Evolutionary conservation across 2,329 filamentous ascomycete species (phyloP), one percentile per base, ranked within the genome.

Genomic region (Penicillium palitans): DNA sequence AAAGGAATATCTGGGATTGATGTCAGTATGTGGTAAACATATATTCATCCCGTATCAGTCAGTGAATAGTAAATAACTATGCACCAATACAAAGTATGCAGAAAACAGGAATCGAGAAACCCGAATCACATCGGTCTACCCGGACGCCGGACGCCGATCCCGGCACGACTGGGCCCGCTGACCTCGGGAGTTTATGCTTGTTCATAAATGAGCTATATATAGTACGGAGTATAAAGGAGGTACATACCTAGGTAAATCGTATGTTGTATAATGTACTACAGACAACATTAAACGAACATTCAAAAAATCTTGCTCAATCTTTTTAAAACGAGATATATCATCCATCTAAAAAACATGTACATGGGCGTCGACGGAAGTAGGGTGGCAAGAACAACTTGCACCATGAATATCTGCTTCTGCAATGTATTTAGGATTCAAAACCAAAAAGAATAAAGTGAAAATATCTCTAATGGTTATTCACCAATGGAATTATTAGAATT

Each of bases 101-200:
- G 29, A 31, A 31, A 31, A 31, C 29, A 31, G 29, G 29, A 31
- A 31, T 31, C 29, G 29, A 29, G 31, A 41, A 15, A 46, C 17
- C 9, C 19, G 27, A 41, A 19, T 41, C 35, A n/a, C 13, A 52
- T 45, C 47, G 41, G n/a, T 47, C 25, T 17, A 42, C 25, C 13
- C 21, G 12, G 17, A 53, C 21, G 42, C 50, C 50, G 55, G 17
- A 53, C 21, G 42, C 50, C 50, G 55, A 57, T 54, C 50, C 55
- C 41, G 55, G 52, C 31, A 24, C 2, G 17, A 21, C 24, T 7
- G 24, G 41, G 10, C 25, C 31, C 44, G 25, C 9, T 40, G 41
- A 46, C 25, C 17, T 46, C 24, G 24, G 24, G 24, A 46, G 42
- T 35, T 48, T 48, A 35, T 48, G 45, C 45, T 35, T 47, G 45